phyloP scores from a whole-genome alignment of 2,329 filamentous ascomycete genomes.

The Curvularia verruculosa region DNA sequence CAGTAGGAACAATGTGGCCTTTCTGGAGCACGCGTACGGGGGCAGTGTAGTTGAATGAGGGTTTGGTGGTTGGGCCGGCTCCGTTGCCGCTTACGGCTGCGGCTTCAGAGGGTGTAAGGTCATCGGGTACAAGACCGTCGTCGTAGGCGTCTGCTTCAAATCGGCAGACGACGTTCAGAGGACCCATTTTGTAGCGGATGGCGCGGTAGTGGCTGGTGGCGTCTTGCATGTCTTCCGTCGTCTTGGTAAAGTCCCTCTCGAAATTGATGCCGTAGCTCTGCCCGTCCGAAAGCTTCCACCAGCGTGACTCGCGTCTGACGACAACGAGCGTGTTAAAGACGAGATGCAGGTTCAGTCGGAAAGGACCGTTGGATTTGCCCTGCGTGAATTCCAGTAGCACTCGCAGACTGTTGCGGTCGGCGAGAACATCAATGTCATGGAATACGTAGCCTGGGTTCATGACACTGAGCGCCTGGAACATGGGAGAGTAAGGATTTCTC shows the following conservation, averaged over 20 bases:
- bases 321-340: slow-evolving; percentile 36
- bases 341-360: slow-evolving; percentile 33
- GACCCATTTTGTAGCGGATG: slow-evolving; percentile 36
- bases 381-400: slow-evolving; percentile 33
- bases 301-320: slow-evolving; percentile 33
- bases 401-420: slow-evolving; percentile 40
- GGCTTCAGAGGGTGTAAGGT: slow-evolving; percentile 16
- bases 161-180: slow-evolving; percentile 32
- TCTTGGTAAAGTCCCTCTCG: slow-evolving; percentile 34
- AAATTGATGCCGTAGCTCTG: slow-evolving; percentile 33
- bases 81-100: slow-evolving; percentile 17
- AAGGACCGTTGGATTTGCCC: slow-evolving; percentile 32
- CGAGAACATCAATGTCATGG: slow-evolving; percentile 33
- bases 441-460: slow-evolving; percentile 33
- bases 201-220: slow-evolving; percentile 40
- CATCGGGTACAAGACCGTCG: slow-evolving; percentile 21
- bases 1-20: slow-evolving; percentile 29
- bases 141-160: slow-evolving; percentile 42
- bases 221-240: slow-evolving; percentile 29
- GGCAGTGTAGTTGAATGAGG: slow-evolving; percentile 22
- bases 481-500: slow-evolving; percentile 30
- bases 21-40: slow-evolving; percentile 33
- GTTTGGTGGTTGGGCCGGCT: slow-evolving; percentile 11
- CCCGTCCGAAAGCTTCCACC: slow-evolving; percentile 28
- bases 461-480: slow-evolving; percentile 33